These are phyloP conservation scores for Haberlea rhodopensis DNA, from an alignment of 257 asterid species.

Conservation along the genomic window DNA sequence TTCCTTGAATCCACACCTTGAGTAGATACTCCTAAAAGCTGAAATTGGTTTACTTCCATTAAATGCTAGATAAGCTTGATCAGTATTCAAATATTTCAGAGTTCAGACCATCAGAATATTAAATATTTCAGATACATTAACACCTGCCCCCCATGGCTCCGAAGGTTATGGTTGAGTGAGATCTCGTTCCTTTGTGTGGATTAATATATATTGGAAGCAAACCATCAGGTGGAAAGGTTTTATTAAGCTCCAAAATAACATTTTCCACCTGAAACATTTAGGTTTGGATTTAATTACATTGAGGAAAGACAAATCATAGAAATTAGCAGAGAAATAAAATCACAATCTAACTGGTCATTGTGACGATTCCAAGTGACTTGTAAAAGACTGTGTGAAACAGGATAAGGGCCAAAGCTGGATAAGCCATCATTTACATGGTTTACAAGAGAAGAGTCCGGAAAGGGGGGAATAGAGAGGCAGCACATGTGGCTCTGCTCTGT, in stretches of 20 bases:
- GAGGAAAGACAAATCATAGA: constrained; percentile 23
- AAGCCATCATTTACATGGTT: background rate
- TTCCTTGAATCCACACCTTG: constrained; percentile 99
- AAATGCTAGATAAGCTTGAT: constrained; percentile 24
- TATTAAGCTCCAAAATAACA: constrained; percentile 79
- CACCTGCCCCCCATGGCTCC: constrained; percentile 99
- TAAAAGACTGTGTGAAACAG: no score
- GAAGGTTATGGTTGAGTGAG: constrained; percentile 88
- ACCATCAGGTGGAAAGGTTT: constrained; percentile 90
- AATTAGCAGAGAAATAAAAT: constrained; percentile 18
- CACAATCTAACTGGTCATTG: background rate
- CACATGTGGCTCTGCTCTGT: background rate
- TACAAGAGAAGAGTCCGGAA: background rate
- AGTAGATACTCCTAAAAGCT: constrained; percentile 95
- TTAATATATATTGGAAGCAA: constrained; percentile 91
- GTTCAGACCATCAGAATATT: constrained; percentile 4
- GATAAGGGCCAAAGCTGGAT: background rate
- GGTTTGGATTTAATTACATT: constrained; percentile 17
- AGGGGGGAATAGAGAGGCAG: background rate
- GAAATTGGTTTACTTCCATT: constrained; percentile 34
- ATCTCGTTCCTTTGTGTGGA: constrained; percentile 66
- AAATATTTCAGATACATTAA: constrained; percentile 19
- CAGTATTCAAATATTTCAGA: constrained; percentile 5
- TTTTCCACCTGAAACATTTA: constrained; percentile 76
- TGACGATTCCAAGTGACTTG: background rate